Conservation (phyloP, 768 basidiomycete species). For the Trametes maxima region DNA sequence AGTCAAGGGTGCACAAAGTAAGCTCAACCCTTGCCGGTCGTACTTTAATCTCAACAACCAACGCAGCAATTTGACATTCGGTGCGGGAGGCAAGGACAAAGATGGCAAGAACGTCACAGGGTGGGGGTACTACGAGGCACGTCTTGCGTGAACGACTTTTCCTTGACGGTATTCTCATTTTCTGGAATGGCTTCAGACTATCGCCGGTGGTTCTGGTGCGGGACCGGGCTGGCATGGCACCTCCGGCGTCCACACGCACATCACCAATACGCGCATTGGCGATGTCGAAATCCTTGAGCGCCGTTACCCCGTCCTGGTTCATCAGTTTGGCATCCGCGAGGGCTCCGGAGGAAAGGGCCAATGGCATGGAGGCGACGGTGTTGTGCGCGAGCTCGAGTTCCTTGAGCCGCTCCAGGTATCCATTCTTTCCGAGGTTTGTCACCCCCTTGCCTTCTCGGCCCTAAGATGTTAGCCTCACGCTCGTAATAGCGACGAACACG, state of each 20-base stretch:
- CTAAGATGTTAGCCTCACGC: background rate
- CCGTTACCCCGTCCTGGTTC: constrained; percentile 89
- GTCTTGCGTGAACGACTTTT: constrained; percentile 15
- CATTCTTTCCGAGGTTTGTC: constrained; percentile 80
- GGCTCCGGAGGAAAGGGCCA: constrained; percentile 72
- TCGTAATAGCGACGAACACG: constrained; percentile 70
- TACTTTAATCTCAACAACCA: background rate
- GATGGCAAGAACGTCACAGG: constrained; percentile 75
- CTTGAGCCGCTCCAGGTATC: constrained; percentile 82
- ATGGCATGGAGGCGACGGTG: constrained; percentile 84
- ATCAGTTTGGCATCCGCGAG: constrained; percentile 74
- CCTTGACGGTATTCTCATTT: background rate
- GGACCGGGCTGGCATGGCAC: constrained; percentile 91
- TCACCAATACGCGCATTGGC: constrained; percentile 90
- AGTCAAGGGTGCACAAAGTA: constrained; percentile 95
- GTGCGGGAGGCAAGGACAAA: constrained; percentile 82
- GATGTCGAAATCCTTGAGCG: constrained; percentile 94
- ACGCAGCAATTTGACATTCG: constrained; percentile 83
- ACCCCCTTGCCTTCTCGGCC: background rate
- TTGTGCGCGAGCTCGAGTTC: constrained; percentile 81
- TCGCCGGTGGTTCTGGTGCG: constrained; percentile 92
- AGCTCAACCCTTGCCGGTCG: constrained; percentile 30
- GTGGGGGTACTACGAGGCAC: constrained; percentile 79
- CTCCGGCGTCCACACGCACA: constrained; percentile 91
- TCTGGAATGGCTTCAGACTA: constrained; percentile 56